phyloP scores from a whole-genome alignment of 345 rosid genomes.

The Leavenworthia alabamica region DNA sequence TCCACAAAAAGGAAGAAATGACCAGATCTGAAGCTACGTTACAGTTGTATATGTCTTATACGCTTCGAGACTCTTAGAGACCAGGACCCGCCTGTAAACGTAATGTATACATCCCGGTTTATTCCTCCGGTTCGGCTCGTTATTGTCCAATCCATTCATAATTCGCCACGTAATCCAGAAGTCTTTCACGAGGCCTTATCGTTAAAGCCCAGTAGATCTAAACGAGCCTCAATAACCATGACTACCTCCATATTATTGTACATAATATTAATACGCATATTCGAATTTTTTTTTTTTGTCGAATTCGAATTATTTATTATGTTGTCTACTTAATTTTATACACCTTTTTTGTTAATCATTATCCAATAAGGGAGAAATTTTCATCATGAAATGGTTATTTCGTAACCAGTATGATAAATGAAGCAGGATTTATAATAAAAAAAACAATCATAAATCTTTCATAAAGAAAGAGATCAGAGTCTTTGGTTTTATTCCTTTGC shows the following conservation, averaged over 20 bases:
- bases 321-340: not conserved
- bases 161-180: conserved; percentile 1
- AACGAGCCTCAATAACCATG: not conserved
- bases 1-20: conserved; percentile 7
- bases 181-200: not conserved
- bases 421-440: not conserved
- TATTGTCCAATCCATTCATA: not conserved
- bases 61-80: conserved; percentile 17
- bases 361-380: not conserved
- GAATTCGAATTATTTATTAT: not conserved
- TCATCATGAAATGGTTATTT: not conserved
- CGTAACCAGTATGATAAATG: not conserved
- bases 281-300: too few species aligned
- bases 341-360: not conserved
- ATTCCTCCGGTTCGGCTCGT: conserved; percentile 10
- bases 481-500: conserved; percentile 25
- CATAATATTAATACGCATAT: too few species aligned
- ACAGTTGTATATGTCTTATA: conserved; percentile 20
- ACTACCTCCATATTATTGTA: not conserved
- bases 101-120: conserved; percentile 20
- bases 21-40: conserved; percentile 29
- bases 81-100: not conserved
- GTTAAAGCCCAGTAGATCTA: not conserved
- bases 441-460: conserved; percentile 4
- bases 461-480: conserved; percentile 17